Evolutionary conservation across 2,329 filamentous ascomycete species (phyloP).

Genomic region (Nigrograna mackinnonii): DNA sequence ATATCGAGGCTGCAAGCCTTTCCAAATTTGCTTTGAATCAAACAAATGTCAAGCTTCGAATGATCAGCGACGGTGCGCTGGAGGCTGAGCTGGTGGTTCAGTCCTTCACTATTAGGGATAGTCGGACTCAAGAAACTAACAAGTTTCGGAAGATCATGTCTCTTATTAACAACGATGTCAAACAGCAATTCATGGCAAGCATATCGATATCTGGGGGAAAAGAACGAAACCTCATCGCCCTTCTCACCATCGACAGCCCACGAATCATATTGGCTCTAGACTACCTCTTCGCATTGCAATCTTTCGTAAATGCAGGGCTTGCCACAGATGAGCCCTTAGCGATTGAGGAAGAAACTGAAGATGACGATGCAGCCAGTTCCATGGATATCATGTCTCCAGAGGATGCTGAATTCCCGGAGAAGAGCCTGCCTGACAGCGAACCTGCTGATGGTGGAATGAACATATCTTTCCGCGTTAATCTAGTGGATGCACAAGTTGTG

Average conservation of each 20-base stretch:
- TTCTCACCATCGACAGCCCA: constrained; percentile 93
- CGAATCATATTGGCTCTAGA: constrained; percentile 94
- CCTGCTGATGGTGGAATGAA: constrained; percentile 60
- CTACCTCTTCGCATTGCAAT: constrained; percentile 88
- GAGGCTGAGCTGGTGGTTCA: constrained; percentile 93
- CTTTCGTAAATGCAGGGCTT: constrained; percentile 75
- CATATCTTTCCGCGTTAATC: constrained; percentile 86
- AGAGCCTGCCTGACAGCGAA: constrained; percentile 21
- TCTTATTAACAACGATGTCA: constrained; percentile 87
- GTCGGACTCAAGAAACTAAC: constrained; percentile 84
- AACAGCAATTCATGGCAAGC: constrained; percentile 97
- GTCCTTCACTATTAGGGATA: constrained; percentile 94
- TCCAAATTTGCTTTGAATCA: constrained; percentile 95
- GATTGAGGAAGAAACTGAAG: constrained; percentile 62
- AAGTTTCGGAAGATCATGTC: constrained; percentile 99
- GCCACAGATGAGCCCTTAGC: constrained; percentile 59
- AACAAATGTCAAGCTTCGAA: constrained; percentile 86
- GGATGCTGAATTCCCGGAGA: constrained; percentile 23
- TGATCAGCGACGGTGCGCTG: constrained; percentile 88
- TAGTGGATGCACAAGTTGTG: constrained; percentile 96
- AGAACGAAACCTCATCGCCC: constrained; percentile 81
- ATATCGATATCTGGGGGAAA: constrained; percentile 87
- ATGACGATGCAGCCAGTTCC: constrained; percentile 49
- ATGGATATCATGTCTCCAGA: constrained; percentile 39
- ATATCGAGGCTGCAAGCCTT: constrained; percentile 77